Conservation (phyloP, 768 basidiomycete genomes). For the Chalciporus sphaerocephalus region DNA sequence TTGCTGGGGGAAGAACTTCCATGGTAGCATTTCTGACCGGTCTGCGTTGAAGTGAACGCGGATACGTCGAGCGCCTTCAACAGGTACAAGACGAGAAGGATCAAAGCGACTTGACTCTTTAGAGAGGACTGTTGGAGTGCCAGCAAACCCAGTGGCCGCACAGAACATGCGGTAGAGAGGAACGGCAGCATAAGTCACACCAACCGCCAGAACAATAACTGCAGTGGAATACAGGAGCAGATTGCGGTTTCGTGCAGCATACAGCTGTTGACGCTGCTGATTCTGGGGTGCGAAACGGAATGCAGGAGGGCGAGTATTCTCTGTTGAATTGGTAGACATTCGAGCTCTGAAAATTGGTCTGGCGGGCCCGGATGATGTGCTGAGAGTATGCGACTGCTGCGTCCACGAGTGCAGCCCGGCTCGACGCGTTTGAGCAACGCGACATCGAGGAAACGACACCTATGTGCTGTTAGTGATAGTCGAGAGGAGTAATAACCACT, state of each 20-base stretch:
- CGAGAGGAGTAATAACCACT: background rate
- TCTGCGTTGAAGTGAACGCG: constrained; percentile 97
- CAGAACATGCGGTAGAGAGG: constrained; percentile 98
- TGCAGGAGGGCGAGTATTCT: background rate
- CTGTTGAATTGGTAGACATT: constrained; percentile 12
- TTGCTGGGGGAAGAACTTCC: constrained; percentile 90
- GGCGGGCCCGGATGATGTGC: background rate
- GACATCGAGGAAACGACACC: background rate
- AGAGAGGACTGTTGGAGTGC: constrained; percentile 87
- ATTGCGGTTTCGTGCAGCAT: constrained; percentile 61
- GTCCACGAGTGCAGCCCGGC: constrained; percentile 1
- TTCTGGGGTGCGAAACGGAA: constrained; percentile 17
- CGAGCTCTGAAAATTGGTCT: constrained; percentile 5
- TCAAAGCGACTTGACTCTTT: constrained; percentile 60
- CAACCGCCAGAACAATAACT: constrained; percentile 70
- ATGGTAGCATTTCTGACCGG: constrained; percentile 81
- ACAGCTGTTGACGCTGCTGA: constrained; percentile 37
- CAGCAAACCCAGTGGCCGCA: constrained; percentile 94
- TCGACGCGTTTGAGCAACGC: background rate
- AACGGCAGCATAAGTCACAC: constrained; percentile 94
- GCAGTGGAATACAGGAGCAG: constrained; percentile 84
- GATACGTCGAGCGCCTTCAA: constrained; percentile 66
- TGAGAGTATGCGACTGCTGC: background rate
- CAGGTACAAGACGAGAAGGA: constrained; percentile 77
- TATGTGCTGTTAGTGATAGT: background rate